Conservation (phyloP, 768 basidiomycete species). For the Boletellus ananiceps region DNA sequence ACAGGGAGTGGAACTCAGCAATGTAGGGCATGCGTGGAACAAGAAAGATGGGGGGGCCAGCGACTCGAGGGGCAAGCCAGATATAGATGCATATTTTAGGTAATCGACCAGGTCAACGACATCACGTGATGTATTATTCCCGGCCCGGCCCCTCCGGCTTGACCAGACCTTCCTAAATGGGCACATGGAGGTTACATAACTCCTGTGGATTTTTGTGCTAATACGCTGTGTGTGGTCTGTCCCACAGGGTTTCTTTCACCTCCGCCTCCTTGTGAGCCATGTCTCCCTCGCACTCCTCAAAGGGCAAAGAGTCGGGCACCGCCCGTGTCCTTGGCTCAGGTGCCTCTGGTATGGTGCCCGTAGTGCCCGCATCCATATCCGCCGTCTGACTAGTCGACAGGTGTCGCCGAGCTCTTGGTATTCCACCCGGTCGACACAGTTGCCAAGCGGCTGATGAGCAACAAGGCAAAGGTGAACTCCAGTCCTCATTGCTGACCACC, state of each 20-base stretch:
- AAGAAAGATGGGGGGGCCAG: neutral
- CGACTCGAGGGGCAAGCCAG: neutral
- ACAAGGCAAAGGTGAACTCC: constrained; percentile 69
- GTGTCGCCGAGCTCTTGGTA: constrained; percentile 89
- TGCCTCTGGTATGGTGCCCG: constrained; percentile 59
- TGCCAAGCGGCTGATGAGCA: constrained; percentile 98
- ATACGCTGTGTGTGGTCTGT: too few species aligned
- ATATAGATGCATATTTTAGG: neutral
- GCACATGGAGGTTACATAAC: constrained; percentile 20
- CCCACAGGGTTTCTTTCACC: neutral
- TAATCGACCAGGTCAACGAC: too few species aligned
- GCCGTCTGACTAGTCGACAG: constrained; percentile 35
- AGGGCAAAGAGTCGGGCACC: constrained; percentile 77
- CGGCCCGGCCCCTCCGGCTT: too few species aligned
- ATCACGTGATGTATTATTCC: too few species aligned
- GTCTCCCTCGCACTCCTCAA: constrained; percentile 45
- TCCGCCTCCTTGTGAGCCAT: constrained; percentile 24
- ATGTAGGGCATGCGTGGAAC: constrained; percentile 15
- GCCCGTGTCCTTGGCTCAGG: constrained; percentile 92
- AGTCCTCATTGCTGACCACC: neutral
- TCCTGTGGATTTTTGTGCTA: constrained; percentile 3
- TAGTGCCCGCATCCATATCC: neutral
- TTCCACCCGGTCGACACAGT: constrained; percentile 98
- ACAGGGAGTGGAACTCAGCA: constrained; percentile 38
- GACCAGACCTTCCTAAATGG: constrained; percentile 6